Evolutionary conservation across 2,329 filamentous ascomycete genomes (phyloP), one percentile per base, ranked within the genome.

Genomic region (Fusarium miscanthi): DNA sequence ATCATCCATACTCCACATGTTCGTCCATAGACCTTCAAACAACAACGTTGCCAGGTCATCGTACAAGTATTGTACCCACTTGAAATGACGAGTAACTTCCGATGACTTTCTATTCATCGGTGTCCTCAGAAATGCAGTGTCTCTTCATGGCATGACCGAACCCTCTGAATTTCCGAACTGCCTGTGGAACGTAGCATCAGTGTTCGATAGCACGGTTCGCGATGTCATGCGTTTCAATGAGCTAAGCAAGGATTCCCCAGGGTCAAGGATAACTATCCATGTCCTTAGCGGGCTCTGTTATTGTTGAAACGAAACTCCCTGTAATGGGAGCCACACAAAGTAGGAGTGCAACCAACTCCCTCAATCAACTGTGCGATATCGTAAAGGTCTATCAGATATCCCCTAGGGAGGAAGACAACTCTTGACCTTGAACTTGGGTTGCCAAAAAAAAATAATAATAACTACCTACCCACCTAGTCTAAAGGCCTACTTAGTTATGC

Each of bases 181-280:
- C 19, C 35, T 53, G 19, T 53, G 35, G 33, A 60, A 23, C 10
- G 23, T 56, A 57, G n/a, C 9, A 37, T 60, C 38, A 57, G 21
- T 35, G 33, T 16, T 57, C 19, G 9, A n/a, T 23, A 43, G 37
- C 38, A 57, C 37, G 23, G 16, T 42, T 60, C 30, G 19, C 23
- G 31, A 57, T 57, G 58, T 37, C 51, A 57, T 60, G 58, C 49
- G 31, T 60, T 57, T 60, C 30, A 38, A 14, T 27, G n/a, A 37
- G 49, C 58, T 57, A 60, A 57, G 49, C 58, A 60, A 60, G 58
- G 58, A 19, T 60, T 60, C 58, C 58, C 58, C 58, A 43, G 58
- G 10, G 19, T 43, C 31, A 60, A 33, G 38, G 37, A 41, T 60
- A 42, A 17, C 23, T 56, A 60, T 60, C 49, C 49, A 60, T 60